Evolutionary conservation across 148 eudicot species (phyloP), one percentile per base, ranked within the genome.

Genomic region (Euryodendron excelsum): DNA sequence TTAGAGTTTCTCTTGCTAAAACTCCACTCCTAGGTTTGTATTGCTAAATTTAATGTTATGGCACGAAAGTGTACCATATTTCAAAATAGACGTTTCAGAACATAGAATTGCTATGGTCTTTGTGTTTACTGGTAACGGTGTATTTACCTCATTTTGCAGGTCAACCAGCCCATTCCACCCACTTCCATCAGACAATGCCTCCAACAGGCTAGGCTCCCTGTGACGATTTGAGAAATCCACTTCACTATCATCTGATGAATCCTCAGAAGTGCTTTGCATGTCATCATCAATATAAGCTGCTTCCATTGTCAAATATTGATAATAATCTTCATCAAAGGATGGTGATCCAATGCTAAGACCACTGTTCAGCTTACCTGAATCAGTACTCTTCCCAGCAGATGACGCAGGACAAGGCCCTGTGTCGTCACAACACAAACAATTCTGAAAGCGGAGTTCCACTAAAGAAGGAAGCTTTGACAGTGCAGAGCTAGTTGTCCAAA

Each of bases 401-500:
- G 81, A 75, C 58, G 66, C 59, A 81, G 84, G 61, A 76, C 78
- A 70, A 55, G 55, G 64, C 36, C 73, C 78, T 6, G 77, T 52
- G 36, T 73, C 81, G 62, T 74, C 80, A 17, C 63, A 52, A 69
- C 28, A 73, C 60, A 82, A 62, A 50, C 79, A 81, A 28, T 82
- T 82, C 69, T 88, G 91, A 69, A 88, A 88, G 17, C 91, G 86
- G 45, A 88, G 89, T 78, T 88, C 91, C 80, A 78, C 73, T 56
- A 88, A 80, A 28, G 83, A 84, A 31, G 86, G 86, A 78, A 88
- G 86, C 80, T 88, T 88, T 44, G 78, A 67, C 17, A 88, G 76
- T 62, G 89, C 87, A 20, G 87, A 83, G 73, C 80, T 80, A 58
- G 91, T 88, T 68, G 87, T 86, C 91, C 91, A 88, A 47, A 88